Evolutionary conservation across 2,329 filamentous ascomycete genomes (phyloP).

Genomic region (Aspergillus flavus): DNA sequence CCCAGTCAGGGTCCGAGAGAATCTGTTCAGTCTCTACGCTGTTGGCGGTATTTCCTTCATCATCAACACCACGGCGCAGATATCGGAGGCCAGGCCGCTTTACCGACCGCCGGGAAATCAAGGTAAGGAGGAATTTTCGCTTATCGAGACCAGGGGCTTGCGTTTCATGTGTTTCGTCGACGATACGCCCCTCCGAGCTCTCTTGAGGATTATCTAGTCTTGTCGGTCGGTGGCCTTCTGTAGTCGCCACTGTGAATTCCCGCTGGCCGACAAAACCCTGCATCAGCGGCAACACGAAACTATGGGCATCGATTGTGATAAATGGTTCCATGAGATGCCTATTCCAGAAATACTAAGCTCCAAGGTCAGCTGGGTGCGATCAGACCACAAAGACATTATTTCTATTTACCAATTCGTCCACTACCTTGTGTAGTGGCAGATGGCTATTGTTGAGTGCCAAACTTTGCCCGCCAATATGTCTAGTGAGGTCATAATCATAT

Average conservation of each 20-base stretch:
- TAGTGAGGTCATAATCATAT: slow-evolving; percentile 90
- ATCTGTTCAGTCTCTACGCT: slow-evolving; percentile 95
- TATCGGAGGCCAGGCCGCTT: slow-evolving; percentile 88
- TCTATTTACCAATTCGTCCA: slow-evolving; percentile 64
- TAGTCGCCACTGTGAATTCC: slow-evolving; percentile 70
- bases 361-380: background rate
- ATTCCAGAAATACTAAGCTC: slow-evolving; percentile 83
- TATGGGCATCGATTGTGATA: slow-evolving; percentile 70
- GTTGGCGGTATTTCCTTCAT: slow-evolving; percentile 86
- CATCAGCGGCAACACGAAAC: slow-evolving; percentile 77
- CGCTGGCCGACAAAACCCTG: slow-evolving; percentile 93
- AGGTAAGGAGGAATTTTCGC: slow-evolving; percentile 72
- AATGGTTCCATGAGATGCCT: slow-evolving; percentile 73
- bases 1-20: slow-evolving; percentile 71
- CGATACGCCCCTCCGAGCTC: slow-evolving; percentile 30
- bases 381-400: background rate
- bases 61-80: slow-evolving; percentile 84
- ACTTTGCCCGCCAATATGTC: slow-evolving; percentile 54
- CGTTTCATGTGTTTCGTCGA: slow-evolving; percentile 48
- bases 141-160: slow-evolving; percentile 28
- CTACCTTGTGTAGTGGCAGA: slow-evolving; percentile 69
- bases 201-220: slow-evolving; percentile 18
- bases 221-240: slow-evolving; percentile 18
- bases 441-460: slow-evolving; percentile 44
- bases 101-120: slow-evolving; percentile 86